Conservation (phyloP, 371 early-diverging fungal species). For the Nematocida sp. region DNA sequence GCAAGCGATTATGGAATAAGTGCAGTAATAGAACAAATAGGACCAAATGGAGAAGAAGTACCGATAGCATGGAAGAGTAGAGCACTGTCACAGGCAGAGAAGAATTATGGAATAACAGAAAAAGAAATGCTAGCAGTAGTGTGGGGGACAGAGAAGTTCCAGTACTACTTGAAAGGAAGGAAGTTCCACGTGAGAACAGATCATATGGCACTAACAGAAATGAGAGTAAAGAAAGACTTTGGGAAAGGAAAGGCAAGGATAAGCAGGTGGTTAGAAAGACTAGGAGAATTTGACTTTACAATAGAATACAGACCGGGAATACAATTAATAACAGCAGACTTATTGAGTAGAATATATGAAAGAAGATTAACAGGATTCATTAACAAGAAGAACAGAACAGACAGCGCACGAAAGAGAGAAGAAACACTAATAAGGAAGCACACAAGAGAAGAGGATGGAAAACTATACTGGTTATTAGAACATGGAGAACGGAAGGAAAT, state of each 20-base stretch:
- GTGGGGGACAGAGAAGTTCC: constrained; percentile 50
- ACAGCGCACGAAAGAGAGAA: no score
- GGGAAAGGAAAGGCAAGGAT: constrained; percentile 24
- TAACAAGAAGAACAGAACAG: no score
- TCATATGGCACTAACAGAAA: constrained; percentile 45
- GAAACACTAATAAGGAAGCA: no score
- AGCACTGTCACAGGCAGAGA: not conserved
- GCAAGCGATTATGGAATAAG: constrained; percentile 47
- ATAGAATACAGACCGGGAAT: constrained; percentile 37
- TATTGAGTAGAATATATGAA: constrained; percentile 25
- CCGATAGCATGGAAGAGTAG: not conserved
- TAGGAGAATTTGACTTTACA: constrained; percentile 42
- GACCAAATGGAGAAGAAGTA: not conserved
- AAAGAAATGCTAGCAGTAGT: not conserved
- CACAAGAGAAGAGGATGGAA: no score
- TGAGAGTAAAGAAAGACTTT: constrained; percentile 32
- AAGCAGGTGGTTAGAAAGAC: constrained; percentile 41
- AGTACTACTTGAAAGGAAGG: constrained; percentile 38
- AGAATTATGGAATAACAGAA: not conserved
- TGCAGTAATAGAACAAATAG: constrained; percentile 49
- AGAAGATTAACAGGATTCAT: no score
- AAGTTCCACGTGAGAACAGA: constrained; percentile 55
- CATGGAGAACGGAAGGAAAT: not conserved
- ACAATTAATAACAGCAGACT: constrained; percentile 35
- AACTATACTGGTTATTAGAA: no score